A percentile compares a stretch with the other conserved stretches of the same genome.
phyloP scores from a whole-genome alignment of 2,329 filamentous ascomycete genomes.

The Elsinoe batatas region DNA sequence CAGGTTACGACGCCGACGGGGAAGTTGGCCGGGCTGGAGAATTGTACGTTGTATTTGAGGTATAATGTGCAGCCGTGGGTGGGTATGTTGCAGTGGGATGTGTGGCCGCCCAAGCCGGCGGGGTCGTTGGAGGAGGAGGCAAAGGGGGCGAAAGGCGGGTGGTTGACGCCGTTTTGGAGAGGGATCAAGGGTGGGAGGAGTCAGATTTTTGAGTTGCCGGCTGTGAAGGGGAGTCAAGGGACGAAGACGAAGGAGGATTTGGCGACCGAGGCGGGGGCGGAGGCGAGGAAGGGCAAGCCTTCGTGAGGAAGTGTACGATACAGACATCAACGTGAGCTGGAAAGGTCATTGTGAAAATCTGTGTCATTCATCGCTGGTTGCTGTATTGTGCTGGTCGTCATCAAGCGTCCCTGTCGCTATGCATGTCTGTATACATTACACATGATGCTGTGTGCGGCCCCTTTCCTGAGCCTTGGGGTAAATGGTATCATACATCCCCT shows the following conservation, averaged over 20 bases:
- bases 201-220: constrained; percentile 54
- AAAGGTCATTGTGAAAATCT: not conserved
- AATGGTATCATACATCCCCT: not conserved
- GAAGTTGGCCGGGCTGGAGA: constrained; percentile 60
- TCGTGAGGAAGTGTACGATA: constrained; percentile 19
- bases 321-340: not conserved
- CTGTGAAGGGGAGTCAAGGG: constrained; percentile 49
- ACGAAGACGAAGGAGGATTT: constrained; percentile 32
- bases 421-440: constrained; percentile 2
- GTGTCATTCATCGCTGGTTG: not conserved
- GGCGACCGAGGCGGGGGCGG: constrained; percentile 40
- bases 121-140: constrained; percentile 17
- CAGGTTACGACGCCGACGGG: constrained; percentile 86
- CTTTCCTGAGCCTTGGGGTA: not conserved
- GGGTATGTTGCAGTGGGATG: constrained; percentile 71
- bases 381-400: not conserved
- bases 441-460: not conserved
- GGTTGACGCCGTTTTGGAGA: constrained; percentile 47
- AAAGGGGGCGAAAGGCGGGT: constrained; percentile 26
- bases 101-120: constrained; percentile 17
- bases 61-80: constrained; percentile 99
- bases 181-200: constrained; percentile 55
- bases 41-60: constrained; percentile 70
- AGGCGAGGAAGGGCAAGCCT: constrained; percentile 36
- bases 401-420: not conserved